These are phyloP conservation scores for Naganishia sp. DNA, from an alignment of 1,284 basidiomycete species.

Conservation along the genomic window DNA sequence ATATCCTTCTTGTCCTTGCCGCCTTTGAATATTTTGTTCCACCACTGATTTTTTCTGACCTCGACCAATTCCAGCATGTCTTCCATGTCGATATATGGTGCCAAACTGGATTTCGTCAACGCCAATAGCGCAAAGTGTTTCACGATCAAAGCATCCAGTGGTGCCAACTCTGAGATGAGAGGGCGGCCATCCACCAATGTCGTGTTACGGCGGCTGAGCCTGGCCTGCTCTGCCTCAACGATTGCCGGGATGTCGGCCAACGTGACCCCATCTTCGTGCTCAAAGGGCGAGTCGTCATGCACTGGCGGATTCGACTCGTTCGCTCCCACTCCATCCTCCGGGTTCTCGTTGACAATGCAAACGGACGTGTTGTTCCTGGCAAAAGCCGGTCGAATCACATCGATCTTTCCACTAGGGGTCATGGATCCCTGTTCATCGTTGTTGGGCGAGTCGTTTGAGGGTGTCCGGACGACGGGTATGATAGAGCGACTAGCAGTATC, in stretches of 20 bases:
- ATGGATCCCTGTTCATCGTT: constrained; percentile 1
- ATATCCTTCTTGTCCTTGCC: constrained; percentile 77
- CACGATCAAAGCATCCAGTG: constrained; percentile 84
- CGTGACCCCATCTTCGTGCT: constrained; percentile 74
- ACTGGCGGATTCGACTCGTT: constrained; percentile 32
- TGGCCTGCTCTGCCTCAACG: constrained; percentile 85
- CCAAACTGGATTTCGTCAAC: constrained; percentile 73
- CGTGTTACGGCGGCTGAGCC: constrained; percentile 76
- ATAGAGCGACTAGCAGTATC: not conserved
- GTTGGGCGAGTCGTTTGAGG: not conserved
- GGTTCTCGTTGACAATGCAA: constrained; percentile 82
- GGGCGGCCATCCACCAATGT: constrained; percentile 73
- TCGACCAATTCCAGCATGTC: constrained; percentile 93
- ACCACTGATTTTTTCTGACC: constrained; percentile 89
- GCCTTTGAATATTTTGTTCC: constrained; percentile 95
- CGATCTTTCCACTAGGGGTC: constrained; percentile 38
- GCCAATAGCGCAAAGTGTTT: constrained; percentile 87
- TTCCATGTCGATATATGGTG: constrained; percentile 82
- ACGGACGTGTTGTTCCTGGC: constrained; percentile 82
- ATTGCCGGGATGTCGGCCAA: constrained; percentile 95
- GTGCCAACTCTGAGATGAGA: constrained; percentile 78
- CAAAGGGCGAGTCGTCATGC: constrained; percentile 36
- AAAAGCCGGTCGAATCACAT: constrained; percentile 69
- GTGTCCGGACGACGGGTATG: constrained; percentile 2
- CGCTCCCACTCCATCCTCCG: constrained; percentile 54